Evolutionary conservation across 1,139 yeast species (phyloP).

Genomic region (Hemisphaericaspora lyxosophila): DNA sequence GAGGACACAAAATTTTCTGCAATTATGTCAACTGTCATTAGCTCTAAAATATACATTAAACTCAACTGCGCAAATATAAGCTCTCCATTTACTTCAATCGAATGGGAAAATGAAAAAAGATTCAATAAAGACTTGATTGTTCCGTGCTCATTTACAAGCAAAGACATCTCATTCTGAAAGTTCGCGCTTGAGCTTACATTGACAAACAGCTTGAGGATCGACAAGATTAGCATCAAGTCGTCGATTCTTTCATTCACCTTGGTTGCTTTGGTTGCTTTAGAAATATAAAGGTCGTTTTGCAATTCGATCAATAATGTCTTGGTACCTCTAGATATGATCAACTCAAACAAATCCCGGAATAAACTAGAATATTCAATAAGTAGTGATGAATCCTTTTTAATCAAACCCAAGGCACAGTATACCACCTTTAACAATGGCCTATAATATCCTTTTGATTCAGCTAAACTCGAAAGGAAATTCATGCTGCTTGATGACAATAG

Average conservation of each 20-base stretch:
- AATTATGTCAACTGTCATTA: conserved; percentile 59
- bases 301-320: conserved; percentile 53
- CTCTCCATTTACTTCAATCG: conserved; percentile 60
- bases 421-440: conserved; percentile 62
- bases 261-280: conserved; percentile 30
- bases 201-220: conserved; percentile 60
- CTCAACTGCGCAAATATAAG: conserved; percentile 72
- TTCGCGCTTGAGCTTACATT: conserved; percentile 50
- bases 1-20: conserved; percentile 64
- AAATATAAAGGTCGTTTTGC: conserved; percentile 53
- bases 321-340: conserved; percentile 60
- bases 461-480: conserved; percentile 42
- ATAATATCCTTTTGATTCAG: conserved; percentile 44
- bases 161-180: conserved; percentile 52
- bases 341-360: conserved; percentile 55
- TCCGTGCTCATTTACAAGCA: conserved; percentile 55
- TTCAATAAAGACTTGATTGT: conserved; percentile 63
- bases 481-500: conserved; percentile 48
- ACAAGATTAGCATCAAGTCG: conserved; percentile 63
- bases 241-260: conserved; percentile 50
- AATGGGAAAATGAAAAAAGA: conserved; percentile 67
- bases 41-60: conserved; percentile 66
- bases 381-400: conserved; percentile 40
- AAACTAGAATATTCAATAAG: conserved; percentile 51
- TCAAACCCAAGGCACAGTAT: conserved; percentile 46